Conservation (phyloP, 768 basidiomycete genomes). For the Cantharellus anzutake region DNA sequence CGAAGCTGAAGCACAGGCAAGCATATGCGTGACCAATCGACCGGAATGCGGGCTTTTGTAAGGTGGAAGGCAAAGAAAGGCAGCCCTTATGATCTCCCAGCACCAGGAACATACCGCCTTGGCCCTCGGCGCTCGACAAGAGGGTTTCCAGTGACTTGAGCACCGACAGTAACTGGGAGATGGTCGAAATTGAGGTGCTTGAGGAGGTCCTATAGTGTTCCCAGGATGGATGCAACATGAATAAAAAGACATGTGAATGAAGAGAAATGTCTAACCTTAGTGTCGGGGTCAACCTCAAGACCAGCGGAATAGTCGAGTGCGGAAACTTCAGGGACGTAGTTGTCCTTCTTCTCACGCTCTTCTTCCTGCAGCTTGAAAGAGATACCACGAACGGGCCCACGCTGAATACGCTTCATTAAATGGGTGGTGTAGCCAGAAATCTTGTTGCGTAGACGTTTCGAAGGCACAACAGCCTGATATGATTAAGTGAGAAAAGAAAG, state of each 20-base stretch:
- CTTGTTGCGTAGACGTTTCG: slow-evolving; percentile 99
- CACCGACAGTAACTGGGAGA: slow-evolving; percentile 56
- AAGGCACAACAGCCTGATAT: slow-evolving; percentile 72
- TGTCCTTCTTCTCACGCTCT: slow-evolving; percentile 97
- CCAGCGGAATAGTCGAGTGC: slow-evolving; percentile 67
- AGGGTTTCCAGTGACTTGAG: slow-evolving; percentile 33
- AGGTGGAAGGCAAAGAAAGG: neutral
- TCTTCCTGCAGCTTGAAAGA: slow-evolving; percentile 99
- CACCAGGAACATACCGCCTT: slow-evolving; percentile 66
- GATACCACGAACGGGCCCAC: slow-evolving; percentile 95
- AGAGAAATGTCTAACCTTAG: slow-evolving; percentile 45
- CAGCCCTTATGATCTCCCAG: slow-evolving; percentile 20
- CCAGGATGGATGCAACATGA: neutral
- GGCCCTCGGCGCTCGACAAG: slow-evolving; percentile 42
- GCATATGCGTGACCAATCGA: neutral
- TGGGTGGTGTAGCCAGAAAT: slow-evolving; percentile 99
- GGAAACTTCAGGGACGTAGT: slow-evolving; percentile 96
- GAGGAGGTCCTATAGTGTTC: slow-evolving; percentile 50
- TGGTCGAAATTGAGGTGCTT: slow-evolving; percentile 84
- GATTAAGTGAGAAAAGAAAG: neutral
- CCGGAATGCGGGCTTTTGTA: neutral
- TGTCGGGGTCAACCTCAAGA: slow-evolving; percentile 80
- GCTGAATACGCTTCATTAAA: slow-evolving; percentile 99
- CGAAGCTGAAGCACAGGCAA: neutral
- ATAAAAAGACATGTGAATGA: neutral